Percentiles rank a stretch among this genome's conserved stretches.
These are phyloP conservation scores for Fusarium virguliforme DNA, from an alignment of 2,329 filamentous ascomycete species.

Conservation along the genomic window DNA sequence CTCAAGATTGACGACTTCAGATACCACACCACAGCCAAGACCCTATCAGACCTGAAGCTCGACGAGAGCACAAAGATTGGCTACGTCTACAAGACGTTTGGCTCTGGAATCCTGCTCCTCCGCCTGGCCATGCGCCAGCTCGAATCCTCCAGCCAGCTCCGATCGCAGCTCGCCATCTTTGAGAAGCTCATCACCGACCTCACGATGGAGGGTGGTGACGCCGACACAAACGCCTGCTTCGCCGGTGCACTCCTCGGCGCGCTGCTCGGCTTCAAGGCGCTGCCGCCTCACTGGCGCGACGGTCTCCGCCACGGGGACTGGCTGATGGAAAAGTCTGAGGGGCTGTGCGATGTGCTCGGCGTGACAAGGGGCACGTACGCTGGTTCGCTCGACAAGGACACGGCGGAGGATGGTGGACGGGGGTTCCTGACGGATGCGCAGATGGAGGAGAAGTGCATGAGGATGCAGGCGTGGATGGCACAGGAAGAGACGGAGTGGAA, in stretches of 20 bases:
- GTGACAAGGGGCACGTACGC: constrained; percentile 55
- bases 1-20: constrained; percentile 61
- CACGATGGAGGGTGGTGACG: constrained; percentile 68
- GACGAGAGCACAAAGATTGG: constrained; percentile 65
- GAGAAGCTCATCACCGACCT: constrained; percentile 65
- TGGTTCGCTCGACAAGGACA: constrained; percentile 59
- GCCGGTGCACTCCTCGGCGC: constrained; percentile 67
- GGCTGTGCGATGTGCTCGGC: constrained; percentile 58
- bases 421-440: constrained; percentile 58
- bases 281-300: constrained; percentile 66
- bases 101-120: constrained; percentile 63
- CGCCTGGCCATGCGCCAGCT: constrained; percentile 61
- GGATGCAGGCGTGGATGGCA: constrained; percentile 54
- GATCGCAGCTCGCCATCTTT: constrained; percentile 55
- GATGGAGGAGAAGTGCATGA: constrained; percentile 56
- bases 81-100: constrained; percentile 70
- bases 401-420: constrained; percentile 60
- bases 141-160: constrained; percentile 33
- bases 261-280: constrained; percentile 62
- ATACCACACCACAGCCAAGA: constrained; percentile 57
- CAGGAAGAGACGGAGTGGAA: constrained; percentile 51
- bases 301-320: constrained; percentile 63
- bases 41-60: constrained; percentile 60
- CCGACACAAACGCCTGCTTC: constrained; percentile 70
- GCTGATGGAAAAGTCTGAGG: constrained; percentile 62